Evolutionary conservation across 768 basidiomycete genomes (phyloP).

Genomic region (Lanmaoa pseudosensibilis): DNA sequence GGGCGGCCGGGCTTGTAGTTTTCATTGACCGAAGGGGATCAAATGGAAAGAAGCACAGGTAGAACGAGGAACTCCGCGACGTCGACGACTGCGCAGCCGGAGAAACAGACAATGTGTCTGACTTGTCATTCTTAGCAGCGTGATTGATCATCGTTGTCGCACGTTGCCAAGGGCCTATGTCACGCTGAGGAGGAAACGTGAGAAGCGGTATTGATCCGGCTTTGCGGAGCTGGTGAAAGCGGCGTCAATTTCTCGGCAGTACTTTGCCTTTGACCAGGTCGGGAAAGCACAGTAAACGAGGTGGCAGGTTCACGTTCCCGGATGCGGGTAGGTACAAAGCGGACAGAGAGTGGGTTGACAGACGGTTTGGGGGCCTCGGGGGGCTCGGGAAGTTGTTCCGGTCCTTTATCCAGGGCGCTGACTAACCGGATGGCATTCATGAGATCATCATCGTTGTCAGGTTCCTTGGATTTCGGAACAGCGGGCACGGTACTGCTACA

Average conservation of each 20-base stretch:
- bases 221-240: constrained; percentile 11
- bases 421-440: no score
- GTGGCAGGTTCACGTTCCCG: constrained; percentile 54
- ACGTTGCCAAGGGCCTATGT: constrained; percentile 11
- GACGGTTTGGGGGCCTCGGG: background rate
- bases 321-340: constrained; percentile 56
- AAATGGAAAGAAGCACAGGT: constrained; percentile 28
- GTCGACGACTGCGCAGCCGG: constrained; percentile 18
- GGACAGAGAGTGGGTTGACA: constrained; percentile 1
- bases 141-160: constrained; percentile 3
- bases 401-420: no score
- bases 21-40: constrained; percentile 27
- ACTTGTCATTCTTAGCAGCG: constrained; percentile 21
- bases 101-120: constrained; percentile 24
- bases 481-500: constrained; percentile 13
- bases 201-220: background rate
- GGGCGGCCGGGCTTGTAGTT: background rate
- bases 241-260: constrained; percentile 13
- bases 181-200: constrained; percentile 11
- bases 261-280: constrained; percentile 45
- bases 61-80: constrained; percentile 20
- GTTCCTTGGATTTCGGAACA: no score
- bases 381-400: background rate
- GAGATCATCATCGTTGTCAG: no score
- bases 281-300: constrained; percentile 61